Evolutionary conservation across 495 filamentous ascomycete genomes (phyloP).

Genomic region (Podospora conica): DNA sequence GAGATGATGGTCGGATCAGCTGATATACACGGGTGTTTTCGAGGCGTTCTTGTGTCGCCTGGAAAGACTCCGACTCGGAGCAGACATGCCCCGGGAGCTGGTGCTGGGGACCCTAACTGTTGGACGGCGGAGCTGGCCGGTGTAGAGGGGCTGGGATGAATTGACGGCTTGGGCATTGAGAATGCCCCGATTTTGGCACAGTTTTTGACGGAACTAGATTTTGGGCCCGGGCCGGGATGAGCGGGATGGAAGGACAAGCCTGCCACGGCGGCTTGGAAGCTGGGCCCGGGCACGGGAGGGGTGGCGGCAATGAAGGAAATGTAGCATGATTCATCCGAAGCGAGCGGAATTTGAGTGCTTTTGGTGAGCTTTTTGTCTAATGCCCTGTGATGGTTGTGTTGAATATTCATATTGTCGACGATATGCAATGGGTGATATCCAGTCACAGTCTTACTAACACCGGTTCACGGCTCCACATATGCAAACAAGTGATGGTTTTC

Average conservation of each 20-base stretch:
- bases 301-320: not conserved
- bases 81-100: not conserved
- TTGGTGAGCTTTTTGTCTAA: not conserved
- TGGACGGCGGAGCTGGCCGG: not conserved
- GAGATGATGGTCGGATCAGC: not conserved
- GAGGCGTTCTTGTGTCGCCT: not conserved
- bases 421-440: not conserved
- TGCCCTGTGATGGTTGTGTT: not conserved
- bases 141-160: not conserved
- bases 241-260: not conserved
- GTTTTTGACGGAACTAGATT: not conserved
- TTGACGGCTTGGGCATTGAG: not conserved
- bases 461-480: too few species aligned
- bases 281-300: not conserved
- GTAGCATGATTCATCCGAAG: not conserved
- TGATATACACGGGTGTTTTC: not conserved
- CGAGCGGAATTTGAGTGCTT: not conserved
- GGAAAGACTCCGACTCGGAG: not conserved
- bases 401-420: not conserved
- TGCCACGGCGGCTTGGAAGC: not conserved
- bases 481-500: too few species aligned
- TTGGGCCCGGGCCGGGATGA: not conserved
- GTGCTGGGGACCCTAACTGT: not conserved
- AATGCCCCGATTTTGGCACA: not conserved
- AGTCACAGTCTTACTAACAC: too few species aligned